Base-by-base conservation (phyloP, 2,329 filamentous ascomycete species). In the Gremmenia infestans region DNA sequence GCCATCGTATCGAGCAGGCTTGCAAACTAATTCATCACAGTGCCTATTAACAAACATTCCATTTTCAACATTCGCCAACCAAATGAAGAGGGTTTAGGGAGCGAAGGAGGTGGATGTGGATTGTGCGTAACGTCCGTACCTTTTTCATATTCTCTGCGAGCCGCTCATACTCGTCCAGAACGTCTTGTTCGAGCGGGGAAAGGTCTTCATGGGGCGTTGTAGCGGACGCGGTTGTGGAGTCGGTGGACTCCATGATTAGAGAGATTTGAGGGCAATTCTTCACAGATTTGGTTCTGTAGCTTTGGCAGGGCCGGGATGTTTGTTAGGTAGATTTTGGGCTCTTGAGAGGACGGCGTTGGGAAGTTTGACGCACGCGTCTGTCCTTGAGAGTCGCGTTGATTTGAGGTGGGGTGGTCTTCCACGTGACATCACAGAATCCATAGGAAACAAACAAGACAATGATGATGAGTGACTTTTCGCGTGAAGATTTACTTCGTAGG, bases 111-210 rank as follows among this genome's bases (percentile, higher is more conserved):
- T 19, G 9, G 12, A 51, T 28, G 28, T 8, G 28, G 8, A 32
- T 32, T 32, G 7, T 28, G 8, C 8, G 28, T 28, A 28, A 4
- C 1, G 11, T 9, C 7, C 6, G 73, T 73, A 93, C 94, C 75
- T 88, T 88, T 68, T 95, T 96, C 80, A 99, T 87, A 70, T 97
- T 99, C 65, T 88, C 87, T 0, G 93, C 83, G 35, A 99, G 75
- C 14, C 87, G 81, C 64, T 93, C 85, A 69, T 99, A 99, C 73
- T 99, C 94, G 60, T 97, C 91, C 1, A 99, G 78, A 1, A 99
- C 88, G 70, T 97, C 91, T 72, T 96, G 92, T 75, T 99, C 92
- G 7, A 96, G 81, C 4, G 91, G 87, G 0, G 86, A 81, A 59
- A 96, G 77, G 66, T 86, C 83, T 22, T 70, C 68, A 37, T 55